Evolutionary conservation across 352 stramenopile species (phyloP).

Genomic region (Phytophthora multivora): DNA sequence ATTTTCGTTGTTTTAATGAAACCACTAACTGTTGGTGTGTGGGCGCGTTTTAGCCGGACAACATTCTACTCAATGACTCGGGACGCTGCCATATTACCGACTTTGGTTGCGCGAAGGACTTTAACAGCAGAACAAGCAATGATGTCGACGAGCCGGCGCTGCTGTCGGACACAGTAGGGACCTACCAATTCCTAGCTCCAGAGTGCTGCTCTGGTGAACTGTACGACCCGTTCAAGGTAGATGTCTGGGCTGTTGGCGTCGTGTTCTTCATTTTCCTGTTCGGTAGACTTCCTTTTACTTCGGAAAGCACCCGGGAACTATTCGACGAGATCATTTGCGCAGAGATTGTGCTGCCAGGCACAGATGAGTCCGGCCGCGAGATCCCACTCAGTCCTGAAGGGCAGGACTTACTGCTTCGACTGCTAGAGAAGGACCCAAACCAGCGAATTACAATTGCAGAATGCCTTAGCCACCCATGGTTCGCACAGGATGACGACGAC

Average conservation of each 20-base stretch:
- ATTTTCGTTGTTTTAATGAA: no score
- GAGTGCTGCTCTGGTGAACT: constrained; percentile 85
- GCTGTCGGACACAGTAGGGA: constrained; percentile 84
- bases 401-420: constrained; percentile 50
- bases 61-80: constrained; percentile 83
- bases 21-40: not conserved
- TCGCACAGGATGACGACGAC: constrained; percentile 40
- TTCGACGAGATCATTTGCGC: constrained; percentile 81
- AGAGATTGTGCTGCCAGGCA: constrained; percentile 38
- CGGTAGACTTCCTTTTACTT: constrained; percentile 79
- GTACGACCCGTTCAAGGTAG: constrained; percentile 84
- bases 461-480: constrained; percentile 67
- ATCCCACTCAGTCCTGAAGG: constrained; percentile 34
- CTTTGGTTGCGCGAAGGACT: constrained; percentile 82
- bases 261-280: constrained; percentile 89
- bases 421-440: constrained; percentile 56
- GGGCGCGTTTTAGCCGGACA: constrained; percentile 68
- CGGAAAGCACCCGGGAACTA: constrained; percentile 69
- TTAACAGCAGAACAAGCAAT: constrained; percentile 5
- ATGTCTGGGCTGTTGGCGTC: constrained; percentile 88
- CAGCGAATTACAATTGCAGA: constrained; percentile 61
- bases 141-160: constrained; percentile 19
- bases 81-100: constrained; percentile 86
- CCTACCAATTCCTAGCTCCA: constrained; percentile 91
- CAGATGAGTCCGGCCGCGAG: constrained; percentile 10